A percentile compares a stretch with the other conserved stretches of the same genome.
phyloP scores from a whole-genome alignment of 73 alveolate genomes.

The Symbiodinium pilosum region DNA sequence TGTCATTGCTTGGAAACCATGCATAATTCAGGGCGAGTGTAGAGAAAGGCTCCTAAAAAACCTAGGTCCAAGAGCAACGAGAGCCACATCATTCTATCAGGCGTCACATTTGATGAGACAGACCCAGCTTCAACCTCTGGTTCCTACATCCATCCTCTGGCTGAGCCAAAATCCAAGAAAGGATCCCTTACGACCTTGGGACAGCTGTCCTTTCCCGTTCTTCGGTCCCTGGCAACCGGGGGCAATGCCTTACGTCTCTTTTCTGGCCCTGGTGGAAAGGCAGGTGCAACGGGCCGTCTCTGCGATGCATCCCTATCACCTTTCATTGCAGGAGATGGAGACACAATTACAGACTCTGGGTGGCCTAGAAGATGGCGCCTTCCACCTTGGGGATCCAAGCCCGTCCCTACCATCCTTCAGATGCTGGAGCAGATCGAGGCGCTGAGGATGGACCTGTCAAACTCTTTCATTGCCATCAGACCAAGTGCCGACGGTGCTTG shows the following conservation, averaged over 20 bases:
- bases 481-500: slow-evolving; percentile 31
- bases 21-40: too few species aligned
- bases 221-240: slow-evolving; percentile 50
- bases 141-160: slow-evolving; percentile 48
- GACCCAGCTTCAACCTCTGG: slow-evolving; percentile 55
- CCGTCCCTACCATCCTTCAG: slow-evolving; percentile 34
- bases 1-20: too few species aligned
- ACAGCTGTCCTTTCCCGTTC: slow-evolving; percentile 40
- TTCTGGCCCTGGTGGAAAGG: slow-evolving; percentile 59
- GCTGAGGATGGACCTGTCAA: slow-evolving; percentile 52
- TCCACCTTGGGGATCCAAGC: slow-evolving; percentile 19
- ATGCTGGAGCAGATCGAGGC: slow-evolving; percentile 87
- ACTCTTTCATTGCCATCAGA: slow-evolving; percentile 62
- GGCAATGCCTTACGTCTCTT: slow-evolving; percentile 27
- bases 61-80: slow-evolving; percentile 43
- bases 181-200: not conserved
- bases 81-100: slow-evolving; percentile 73
- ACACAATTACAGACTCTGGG: slow-evolving; percentile 10
- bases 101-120: slow-evolving; percentile 29
- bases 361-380: slow-evolving; percentile 87
- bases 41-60: too few species aligned
- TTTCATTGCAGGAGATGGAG: slow-evolving; percentile 69
- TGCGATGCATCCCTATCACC: slow-evolving; percentile 44
- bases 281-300: slow-evolving; percentile 23
- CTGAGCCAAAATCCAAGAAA: not conserved